Base-by-base conservation (phyloP, 2,329 filamentous ascomycete genomes). In the Colletotrichum australisinense region DNA sequence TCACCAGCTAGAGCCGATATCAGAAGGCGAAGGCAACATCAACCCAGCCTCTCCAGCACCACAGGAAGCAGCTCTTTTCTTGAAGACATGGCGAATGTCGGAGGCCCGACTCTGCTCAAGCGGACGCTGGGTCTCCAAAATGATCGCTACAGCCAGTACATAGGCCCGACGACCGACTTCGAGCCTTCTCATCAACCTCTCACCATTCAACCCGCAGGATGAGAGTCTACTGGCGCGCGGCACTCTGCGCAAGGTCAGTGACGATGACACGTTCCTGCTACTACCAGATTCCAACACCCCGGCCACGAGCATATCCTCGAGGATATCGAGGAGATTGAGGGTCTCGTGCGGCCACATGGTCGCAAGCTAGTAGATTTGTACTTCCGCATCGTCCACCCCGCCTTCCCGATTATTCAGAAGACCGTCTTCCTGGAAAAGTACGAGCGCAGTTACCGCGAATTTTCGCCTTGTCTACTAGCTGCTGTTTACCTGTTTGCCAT, bases 401-500 rank as follows among this genome's bases (percentile, higher is more conserved):
- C 89, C 76, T 95, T 95, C 78, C 94, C 94, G 26, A 94, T 97
- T 77, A 88, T 97, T 52, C 93, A 97, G 80, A 95, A 95, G 83
- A 88, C 91, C 72, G 90, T 95, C 69, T 96, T 96, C 77, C 86
- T 94, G 75, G 93, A 95, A 80, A 93, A 94, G 79, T 94, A 95
- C 83, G 90, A 91, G 62, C 89, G 91, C 77, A 92, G 91, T 55
- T 90, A 94, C 77, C 89, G 90, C 67, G 92, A 94, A 76, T 94
- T 96, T 78, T 92, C 93, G 16, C 93, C 94, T 1, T 90, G 93
- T 12, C 85, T 97, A 30, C 86, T 97, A 19, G 94, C 93, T 38
- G 93, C 93, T 66, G 92, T 97, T 77, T 97, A 97, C 78, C 91
- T 97, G 28, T 86, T 98, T 28, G 94, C 95, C 9, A 89, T 97